These are phyloP conservation scores for Raddia guianensis DNA, from an alignment of 176 grass and related monocot species.

Conservation along the genomic window DNA sequence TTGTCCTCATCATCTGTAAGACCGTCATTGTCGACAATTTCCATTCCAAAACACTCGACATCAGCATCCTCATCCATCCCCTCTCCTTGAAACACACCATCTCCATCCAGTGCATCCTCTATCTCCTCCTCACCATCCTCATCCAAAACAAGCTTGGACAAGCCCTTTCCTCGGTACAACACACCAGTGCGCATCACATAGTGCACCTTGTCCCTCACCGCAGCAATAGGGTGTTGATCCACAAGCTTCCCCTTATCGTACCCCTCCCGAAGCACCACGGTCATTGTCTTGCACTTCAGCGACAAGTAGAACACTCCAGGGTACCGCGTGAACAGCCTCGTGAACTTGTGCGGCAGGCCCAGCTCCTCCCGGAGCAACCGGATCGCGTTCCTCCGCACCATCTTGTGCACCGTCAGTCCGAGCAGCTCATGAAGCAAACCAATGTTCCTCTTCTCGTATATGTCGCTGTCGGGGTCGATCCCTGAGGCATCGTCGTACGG, in stretches of 20 bases:
- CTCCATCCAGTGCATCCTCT: conserved; percentile 37
- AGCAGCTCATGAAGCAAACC: conserved; percentile 87
- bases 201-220: conserved; percentile 75
- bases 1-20: conserved; percentile 41
- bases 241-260: conserved; percentile 90
- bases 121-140: conserved; percentile 51
- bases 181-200: conserved; percentile 91
- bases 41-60: conserved; percentile 65
- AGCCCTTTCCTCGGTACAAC: conserved; percentile 69
- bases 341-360: conserved; percentile 83
- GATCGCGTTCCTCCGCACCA: conserved; percentile 82
- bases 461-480: conserved; percentile 83
- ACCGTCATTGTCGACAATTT: conserved; percentile 57
- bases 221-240: conserved; percentile 59
- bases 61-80: conserved; percentile 62
- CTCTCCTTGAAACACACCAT: conserved; percentile 36
- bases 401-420: conserved; percentile 86
- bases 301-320: conserved; percentile 88
- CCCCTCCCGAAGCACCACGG: conserved; percentile 77
- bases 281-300: conserved; percentile 87
- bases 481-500: conserved; percentile 78
- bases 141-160: conserved; percentile 72
- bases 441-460: conserved; percentile 93
- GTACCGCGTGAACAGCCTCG: conserved; percentile 79
- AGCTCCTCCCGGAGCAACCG: conserved; percentile 80